Base-by-base conservation (phyloP, 1,284 basidiomycete species). In the Tilletia setariae region DNA sequence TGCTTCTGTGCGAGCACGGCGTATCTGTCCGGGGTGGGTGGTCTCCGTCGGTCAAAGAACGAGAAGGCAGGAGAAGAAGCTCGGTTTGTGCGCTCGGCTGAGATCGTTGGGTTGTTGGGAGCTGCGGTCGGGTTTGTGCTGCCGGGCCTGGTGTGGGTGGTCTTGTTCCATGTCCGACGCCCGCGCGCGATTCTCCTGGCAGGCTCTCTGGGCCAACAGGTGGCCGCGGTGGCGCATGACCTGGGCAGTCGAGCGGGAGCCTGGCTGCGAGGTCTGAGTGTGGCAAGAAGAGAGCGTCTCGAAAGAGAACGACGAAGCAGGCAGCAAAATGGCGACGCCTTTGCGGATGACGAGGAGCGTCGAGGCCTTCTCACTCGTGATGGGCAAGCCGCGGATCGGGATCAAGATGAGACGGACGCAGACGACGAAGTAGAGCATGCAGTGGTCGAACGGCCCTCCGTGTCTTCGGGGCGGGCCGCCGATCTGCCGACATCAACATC, bases 121-220 rank as follows among this genome's bases (percentile, higher is more conserved):
- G 79, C 78, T 1, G 70, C 67, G 9, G 80, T 79, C 1, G 80
- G 79, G 6, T 79, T 79, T 40, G 72, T 81, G 25, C 72, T 79
- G 64, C 80, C 80, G 1, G 75, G 76, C 1, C 43, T 81, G 19
- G 76, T 78, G n/a, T 81, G 80, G 80, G 70, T 78, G 64, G 73
- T 80, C 16, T 43, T 80, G 23, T 80, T 81, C 65, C 73, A 75
- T 43, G 71, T 81, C 21, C 75, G 79, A 21, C 67, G 74, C 15
- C 80, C 79, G 32, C 70, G 80, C 9, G 75, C 76, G 2, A 81
- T 81, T 42, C 66, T 81, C 21, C 69, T 74, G 1, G 51, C 44
- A 19, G 64, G 32, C 9, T 65, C 47, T 2, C 44, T 44, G 62
- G 42, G 44, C 19, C 30, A 25, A 23, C 62, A 64, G 44, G 44